Base-by-base conservation (phyloP, 2,329 filamentous ascomycete genomes). In the Calonectria hongkongensis region DNA sequence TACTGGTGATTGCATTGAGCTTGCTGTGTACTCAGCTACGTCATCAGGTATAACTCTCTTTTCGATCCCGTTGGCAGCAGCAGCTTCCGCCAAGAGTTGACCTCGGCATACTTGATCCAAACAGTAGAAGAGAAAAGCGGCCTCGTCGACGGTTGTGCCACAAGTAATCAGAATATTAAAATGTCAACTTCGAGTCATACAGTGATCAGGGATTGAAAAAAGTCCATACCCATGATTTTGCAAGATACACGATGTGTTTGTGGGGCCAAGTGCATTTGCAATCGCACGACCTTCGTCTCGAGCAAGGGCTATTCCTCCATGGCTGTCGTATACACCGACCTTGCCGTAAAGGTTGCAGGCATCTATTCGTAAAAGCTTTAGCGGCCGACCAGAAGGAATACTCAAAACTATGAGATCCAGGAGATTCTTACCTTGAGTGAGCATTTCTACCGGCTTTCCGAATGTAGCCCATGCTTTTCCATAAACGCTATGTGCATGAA, bases 391-490 rank as follows among this genome's bases (percentile, higher is more conserved):
- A 21, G 21, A 21, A 21, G 21, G 21, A 21, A 21, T 21, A 21
- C 21, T 21, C 21, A 21, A 12, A 4, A 9, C 30, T 5, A 33
- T 33, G 30, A 33, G 30, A 2, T 33, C 9, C 4, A 9, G 4
- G 30, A 5, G 5, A 56, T 15, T 15, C 54, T 21, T 41, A 41
- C 54, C 54, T n/a, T 58, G 54, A 4, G 6, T 47, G 2, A 64
- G 10, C 60, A 47, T 64, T 39, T 64, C 60, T 16, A 64, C 18
- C 2, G 60, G 60, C 18, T 43, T 36, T 8, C 68, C 68, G n/a
- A 70, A 66, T 2, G 48, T 18, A 12, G 47, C 43, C 47, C 48
- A 70, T 2, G 68, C 50, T 47, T 70, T 70, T 18, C 60, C 60
- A n/a, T 39, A 13, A 12, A 56, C 25, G 18, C 30, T 41, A 21